Evolutionary conservation across 1,284 basidiomycete species (phyloP).

Genomic region (Fomitopsis betulina): DNA sequence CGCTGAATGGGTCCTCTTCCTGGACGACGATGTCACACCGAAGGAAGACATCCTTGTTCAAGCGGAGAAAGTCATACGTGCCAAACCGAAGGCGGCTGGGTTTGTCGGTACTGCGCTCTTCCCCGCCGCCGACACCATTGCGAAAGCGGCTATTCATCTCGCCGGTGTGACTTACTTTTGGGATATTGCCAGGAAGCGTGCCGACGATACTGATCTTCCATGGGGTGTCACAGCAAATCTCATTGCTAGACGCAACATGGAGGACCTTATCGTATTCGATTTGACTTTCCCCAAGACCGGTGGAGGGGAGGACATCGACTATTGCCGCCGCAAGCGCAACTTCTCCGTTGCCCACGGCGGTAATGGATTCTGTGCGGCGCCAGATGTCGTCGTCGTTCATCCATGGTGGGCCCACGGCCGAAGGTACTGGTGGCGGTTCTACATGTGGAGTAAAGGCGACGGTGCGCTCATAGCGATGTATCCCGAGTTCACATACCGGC

Average conservation of each 20-base stretch:
- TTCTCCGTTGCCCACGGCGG: constrained; percentile 31
- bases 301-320: constrained; percentile 62
- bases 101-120: constrained; percentile 50
- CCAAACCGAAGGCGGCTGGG: constrained; percentile 43
- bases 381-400: constrained; percentile 43
- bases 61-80: constrained; percentile 43
- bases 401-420: constrained; percentile 53
- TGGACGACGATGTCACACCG: constrained; percentile 55
- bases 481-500: constrained; percentile 41
- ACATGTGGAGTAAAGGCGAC: constrained; percentile 57
- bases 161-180: constrained; percentile 58
- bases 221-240: constrained; percentile 65
- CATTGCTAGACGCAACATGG: constrained; percentile 40
- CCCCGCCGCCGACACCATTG: constrained; percentile 42
- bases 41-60: constrained; percentile 39
- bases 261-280: constrained; percentile 43
- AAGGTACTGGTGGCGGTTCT: constrained; percentile 49
- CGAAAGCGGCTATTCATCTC: constrained; percentile 50
- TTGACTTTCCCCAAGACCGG: constrained; percentile 55
- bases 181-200: constrained; percentile 51
- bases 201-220: constrained; percentile 37
- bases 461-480: constrained; percentile 45
- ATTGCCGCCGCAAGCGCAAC: constrained; percentile 45
- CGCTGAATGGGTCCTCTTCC: constrained; percentile 46
- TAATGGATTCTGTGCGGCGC: constrained; percentile 45